These are phyloP conservation scores for Cornus suecica DNA, from an alignment of 148 eudicot genomes.

Conservation along the genomic window DNA sequence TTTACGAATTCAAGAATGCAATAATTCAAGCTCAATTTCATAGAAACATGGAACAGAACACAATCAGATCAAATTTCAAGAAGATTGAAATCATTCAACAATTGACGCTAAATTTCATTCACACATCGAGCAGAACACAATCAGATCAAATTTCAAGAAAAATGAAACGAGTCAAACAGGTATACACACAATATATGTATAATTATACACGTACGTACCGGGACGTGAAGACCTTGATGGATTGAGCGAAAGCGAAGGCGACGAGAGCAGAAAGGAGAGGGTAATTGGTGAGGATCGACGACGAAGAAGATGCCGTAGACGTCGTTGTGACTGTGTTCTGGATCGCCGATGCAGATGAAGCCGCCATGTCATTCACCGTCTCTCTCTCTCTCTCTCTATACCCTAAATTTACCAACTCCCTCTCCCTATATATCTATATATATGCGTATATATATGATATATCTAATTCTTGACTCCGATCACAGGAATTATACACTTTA, in stretches of 20 bases:
- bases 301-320: conserved; percentile 1
- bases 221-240: conserved; percentile 26
- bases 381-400: not conserved
- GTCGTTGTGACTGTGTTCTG: conserved; percentile 1
- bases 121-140: not conserved
- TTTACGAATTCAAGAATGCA: too few species aligned
- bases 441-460: too few species aligned
- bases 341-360: conserved; percentile 17
- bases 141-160: not conserved
- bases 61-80: too few species aligned
- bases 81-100: too few species aligned
- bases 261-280: conserved; percentile 30
- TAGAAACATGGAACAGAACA: too few species aligned
- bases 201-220: conserved; percentile 9
- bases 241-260: conserved; percentile 34
- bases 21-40: too few species aligned
- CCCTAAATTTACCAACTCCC: not conserved
- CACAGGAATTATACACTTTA: not conserved
- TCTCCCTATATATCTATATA: not conserved
- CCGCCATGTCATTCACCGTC: conserved; percentile 17
- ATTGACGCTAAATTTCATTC: not conserved
- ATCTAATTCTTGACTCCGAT: not conserved
- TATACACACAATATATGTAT: not conserved
- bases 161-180: not conserved
- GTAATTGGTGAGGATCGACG: conserved; percentile 23